phyloP scores from a whole-genome alignment of 179 eudicot species.

The Silene coronaria region DNA sequence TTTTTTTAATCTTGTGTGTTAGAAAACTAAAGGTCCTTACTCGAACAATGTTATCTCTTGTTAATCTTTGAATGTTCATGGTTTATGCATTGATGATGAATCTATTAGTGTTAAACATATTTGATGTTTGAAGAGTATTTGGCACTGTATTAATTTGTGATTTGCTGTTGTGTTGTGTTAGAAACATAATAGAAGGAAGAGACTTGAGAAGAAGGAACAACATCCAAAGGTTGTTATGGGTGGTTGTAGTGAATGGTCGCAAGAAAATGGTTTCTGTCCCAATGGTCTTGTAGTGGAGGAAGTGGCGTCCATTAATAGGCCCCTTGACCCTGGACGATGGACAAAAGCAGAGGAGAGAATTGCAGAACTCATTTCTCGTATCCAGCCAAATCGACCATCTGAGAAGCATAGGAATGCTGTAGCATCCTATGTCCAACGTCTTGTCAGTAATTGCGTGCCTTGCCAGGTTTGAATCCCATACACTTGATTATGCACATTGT shows the following conservation, averaged over 20 bases:
- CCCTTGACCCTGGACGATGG: conserved; percentile 45
- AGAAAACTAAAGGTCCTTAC: background rate
- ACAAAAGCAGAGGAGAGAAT: conserved; percentile 46
- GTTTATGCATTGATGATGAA: background rate
- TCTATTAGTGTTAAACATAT: background rate
- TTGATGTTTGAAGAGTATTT: background rate
- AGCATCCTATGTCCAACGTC: conserved; percentile 43
- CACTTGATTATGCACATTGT: background rate
- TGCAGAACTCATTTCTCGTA: conserved; percentile 39
- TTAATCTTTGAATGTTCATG: background rate
- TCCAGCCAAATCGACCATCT: conserved; percentile 48
- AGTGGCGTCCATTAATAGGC: conserved; percentile 30
- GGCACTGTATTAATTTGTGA: conserved; percentile 1
- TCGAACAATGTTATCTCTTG: background rate
- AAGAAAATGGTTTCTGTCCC: conserved; percentile 30
- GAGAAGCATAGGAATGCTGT: conserved; percentile 55
- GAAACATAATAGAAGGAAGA: background rate
- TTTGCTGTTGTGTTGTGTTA: background rate
- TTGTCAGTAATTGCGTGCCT: conserved; percentile 39
- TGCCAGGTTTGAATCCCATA: conserved; percentile 39
- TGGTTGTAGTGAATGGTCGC: conserved; percentile 25
- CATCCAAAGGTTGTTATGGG: conserved; percentile 35
- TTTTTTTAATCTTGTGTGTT: background rate
- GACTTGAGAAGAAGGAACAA: conserved; percentile 2
- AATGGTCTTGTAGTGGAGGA: conserved; percentile 48